phyloP scores from a whole-genome alignment of 352 stramenopile genomes.

The Achlya hypogyna region DNA sequence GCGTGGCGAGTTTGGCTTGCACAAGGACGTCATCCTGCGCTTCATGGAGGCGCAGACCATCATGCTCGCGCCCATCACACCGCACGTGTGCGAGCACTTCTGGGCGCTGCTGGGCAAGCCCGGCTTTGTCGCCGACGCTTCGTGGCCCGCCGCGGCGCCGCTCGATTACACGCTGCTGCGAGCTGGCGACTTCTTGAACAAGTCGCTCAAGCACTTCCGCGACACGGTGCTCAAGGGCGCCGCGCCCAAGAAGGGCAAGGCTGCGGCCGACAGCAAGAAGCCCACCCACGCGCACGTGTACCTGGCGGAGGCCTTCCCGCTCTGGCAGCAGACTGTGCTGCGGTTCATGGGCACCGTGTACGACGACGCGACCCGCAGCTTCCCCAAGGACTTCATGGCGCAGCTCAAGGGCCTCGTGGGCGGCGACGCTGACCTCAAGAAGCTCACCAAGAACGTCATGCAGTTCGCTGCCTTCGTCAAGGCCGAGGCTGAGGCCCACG shows the following conservation, averaged over 20 bases:
- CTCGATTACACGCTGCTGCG: slow-evolving; percentile 90
- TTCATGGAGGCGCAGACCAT: slow-evolving; percentile 92
- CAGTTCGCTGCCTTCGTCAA: slow-evolving; percentile 96
- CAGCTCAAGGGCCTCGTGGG: slow-evolving; percentile 67
- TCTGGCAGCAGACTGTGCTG: slow-evolving; percentile 80
- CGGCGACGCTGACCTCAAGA: slow-evolving; percentile 75
- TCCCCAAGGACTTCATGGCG: slow-evolving; percentile 83
- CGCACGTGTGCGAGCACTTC: slow-evolving; percentile 92
- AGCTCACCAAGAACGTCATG: slow-evolving; percentile 93
- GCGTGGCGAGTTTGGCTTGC: slow-evolving; percentile 78
- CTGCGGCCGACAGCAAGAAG: slow-evolving; percentile 70
- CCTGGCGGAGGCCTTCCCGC: slow-evolving; percentile 72
- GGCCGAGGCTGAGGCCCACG: slow-evolving; percentile 86
- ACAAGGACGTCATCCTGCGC: slow-evolving; percentile 86
- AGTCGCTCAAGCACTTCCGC: slow-evolving; percentile 88
- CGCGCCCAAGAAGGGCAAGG: slow-evolving; percentile 90
- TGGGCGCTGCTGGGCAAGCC: slow-evolving; percentile 89
- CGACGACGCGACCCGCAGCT: slow-evolving; percentile 48
- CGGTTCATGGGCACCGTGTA: slow-evolving; percentile 69
- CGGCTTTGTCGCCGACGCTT: slow-evolving; percentile 83
- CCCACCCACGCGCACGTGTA: slow-evolving; percentile 81
- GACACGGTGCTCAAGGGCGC: slow-evolving; percentile 66
- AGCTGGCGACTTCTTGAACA: slow-evolving; percentile 89
- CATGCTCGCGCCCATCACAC: slow-evolving; percentile 93
- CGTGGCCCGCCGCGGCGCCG: slow-evolving; percentile 77